Conservation (phyloP, 805 yeast species). For the Babjeviella inositovora region DNA sequence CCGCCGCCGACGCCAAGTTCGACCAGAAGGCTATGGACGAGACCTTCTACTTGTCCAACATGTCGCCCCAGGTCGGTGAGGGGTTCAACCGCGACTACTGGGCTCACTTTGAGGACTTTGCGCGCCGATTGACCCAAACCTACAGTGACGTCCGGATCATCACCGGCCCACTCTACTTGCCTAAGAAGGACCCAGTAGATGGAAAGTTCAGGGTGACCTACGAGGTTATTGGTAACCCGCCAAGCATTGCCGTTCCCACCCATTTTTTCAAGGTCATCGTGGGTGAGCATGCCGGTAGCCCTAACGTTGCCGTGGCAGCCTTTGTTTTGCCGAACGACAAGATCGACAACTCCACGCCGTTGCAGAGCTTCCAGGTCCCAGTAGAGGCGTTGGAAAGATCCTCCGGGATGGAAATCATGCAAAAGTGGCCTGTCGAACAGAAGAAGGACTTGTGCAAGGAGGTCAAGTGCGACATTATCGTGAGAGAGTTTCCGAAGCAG, state of each 20-base stretch:
- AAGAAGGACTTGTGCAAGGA: constrained; percentile 64
- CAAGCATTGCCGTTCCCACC: constrained; percentile 92
- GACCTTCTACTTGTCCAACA: constrained; percentile 78
- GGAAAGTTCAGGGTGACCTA: constrained; percentile 77
- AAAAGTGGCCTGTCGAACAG: constrained; percentile 39
- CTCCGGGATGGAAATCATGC: constrained; percentile 70
- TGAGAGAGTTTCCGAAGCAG: constrained; percentile 44
- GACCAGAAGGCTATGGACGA: constrained; percentile 89
- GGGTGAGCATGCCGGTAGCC: constrained; percentile 42
- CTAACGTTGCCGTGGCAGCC: constrained; percentile 64
- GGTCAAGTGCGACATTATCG: constrained; percentile 61
- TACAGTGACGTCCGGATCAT: constrained; percentile 71
- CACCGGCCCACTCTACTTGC: constrained; percentile 89
- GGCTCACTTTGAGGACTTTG: constrained; percentile 92
- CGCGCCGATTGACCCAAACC: constrained; percentile 55
- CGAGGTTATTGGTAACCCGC: constrained; percentile 94
- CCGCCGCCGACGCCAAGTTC: constrained; percentile 94
- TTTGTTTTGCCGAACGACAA: constrained; percentile 85
- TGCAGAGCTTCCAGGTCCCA: constrained; percentile 74
- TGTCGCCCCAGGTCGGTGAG: constrained; percentile 94
- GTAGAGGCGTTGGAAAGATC: constrained; percentile 79
- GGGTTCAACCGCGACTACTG: constrained; percentile 95
- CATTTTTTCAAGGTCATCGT: constrained; percentile 87
- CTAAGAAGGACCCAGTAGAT: constrained; percentile 53
- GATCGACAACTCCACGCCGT: constrained; percentile 56